A percentile compares a stretch with the other conserved stretches of the same genome.
These are phyloP conservation scores for Mycena kentingensis DNA, from an alignment of 768 basidiomycete species.

Conservation along the genomic window DNA sequence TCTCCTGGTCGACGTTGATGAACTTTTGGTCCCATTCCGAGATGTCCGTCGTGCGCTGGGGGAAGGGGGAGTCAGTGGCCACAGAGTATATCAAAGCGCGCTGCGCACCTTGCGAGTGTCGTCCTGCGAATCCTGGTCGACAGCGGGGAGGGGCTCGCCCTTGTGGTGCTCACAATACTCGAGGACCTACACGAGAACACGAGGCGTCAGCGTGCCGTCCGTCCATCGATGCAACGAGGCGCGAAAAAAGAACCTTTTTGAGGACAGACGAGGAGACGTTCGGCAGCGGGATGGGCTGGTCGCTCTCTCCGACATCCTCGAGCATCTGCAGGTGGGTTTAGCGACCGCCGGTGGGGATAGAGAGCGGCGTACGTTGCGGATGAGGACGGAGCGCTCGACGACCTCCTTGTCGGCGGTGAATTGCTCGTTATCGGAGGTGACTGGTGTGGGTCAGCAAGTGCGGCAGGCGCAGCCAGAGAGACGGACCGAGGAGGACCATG, in stretches of 20 bases:
- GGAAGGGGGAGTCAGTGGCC: too few species aligned
- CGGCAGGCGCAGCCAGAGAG: too few species aligned
- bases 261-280: constrained; percentile 91
- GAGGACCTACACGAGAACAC: constrained; percentile 62
- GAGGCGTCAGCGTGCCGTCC: neutral
- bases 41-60: constrained; percentile 95
- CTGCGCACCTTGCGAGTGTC: constrained; percentile 98
- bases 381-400: constrained; percentile 92
- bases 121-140: constrained; percentile 80
- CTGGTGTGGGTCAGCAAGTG: too few species aligned
- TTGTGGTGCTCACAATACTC: constrained; percentile 99
- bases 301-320: constrained; percentile 89
- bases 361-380: constrained; percentile 99
- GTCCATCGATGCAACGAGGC: neutral
- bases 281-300: constrained; percentile 92
- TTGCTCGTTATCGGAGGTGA: constrained; percentile 93
- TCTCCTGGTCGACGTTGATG: constrained; percentile 98
- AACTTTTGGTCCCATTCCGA: constrained; percentile 99
- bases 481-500: too few species aligned
- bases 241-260: constrained; percentile 66
- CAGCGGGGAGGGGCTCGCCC: constrained; percentile 89
- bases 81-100: too few species aligned
- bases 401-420: constrained; percentile 94
- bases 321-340: constrained; percentile 7
- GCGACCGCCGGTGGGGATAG: constrained; percentile 18